Percentiles rank a stretch among this genome's conserved stretches.
These are phyloP conservation scores for Saccharomyces uvarum DNA, from an alignment of 1,139 yeast species.

Conservation along the genomic window DNA sequence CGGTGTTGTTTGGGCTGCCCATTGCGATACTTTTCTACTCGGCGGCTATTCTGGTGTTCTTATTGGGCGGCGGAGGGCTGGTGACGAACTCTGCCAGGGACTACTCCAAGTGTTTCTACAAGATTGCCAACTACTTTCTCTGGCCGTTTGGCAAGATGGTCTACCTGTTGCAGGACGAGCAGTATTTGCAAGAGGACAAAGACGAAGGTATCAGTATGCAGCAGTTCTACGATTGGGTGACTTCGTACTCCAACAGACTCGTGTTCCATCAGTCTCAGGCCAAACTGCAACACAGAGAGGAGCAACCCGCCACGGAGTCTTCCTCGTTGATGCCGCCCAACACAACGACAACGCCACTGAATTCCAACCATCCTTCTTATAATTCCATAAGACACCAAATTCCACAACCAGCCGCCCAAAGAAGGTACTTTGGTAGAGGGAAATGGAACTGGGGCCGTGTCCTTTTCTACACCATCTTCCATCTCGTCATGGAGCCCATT, in stretches of 20 bases:
- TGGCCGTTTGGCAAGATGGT: constrained; percentile 90
- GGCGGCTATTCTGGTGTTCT: constrained; percentile 40
- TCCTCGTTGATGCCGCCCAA: neutral
- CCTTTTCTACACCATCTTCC: constrained; percentile 66
- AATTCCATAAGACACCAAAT: constrained; percentile 21
- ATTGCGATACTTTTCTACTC: constrained; percentile 46
- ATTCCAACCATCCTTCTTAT: constrained; percentile 18
- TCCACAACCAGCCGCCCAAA: constrained; percentile 37
- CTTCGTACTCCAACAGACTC: constrained; percentile 45
- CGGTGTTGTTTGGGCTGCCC: constrained; percentile 59
- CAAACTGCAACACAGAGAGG: neutral
- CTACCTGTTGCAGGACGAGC: constrained; percentile 66
- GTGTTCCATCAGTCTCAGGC: constrained; percentile 33
- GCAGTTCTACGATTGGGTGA: constrained; percentile 86
- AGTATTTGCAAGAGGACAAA: constrained; percentile 78
- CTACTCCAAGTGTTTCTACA: constrained; percentile 56
- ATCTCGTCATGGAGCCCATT: constrained; percentile 62
- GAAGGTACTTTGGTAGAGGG: constrained; percentile 84
- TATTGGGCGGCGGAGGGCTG: constrained; percentile 38
- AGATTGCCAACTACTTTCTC: constrained; percentile 62
- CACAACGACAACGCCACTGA: neutral
- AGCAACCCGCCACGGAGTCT: neutral
- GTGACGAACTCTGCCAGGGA: constrained; percentile 38
- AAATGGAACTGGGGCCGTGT: constrained; percentile 83
- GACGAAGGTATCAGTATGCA: constrained; percentile 79